Base-by-base conservation (phyloP, 139 green algal species). In the Eudorina sp. region DNA sequence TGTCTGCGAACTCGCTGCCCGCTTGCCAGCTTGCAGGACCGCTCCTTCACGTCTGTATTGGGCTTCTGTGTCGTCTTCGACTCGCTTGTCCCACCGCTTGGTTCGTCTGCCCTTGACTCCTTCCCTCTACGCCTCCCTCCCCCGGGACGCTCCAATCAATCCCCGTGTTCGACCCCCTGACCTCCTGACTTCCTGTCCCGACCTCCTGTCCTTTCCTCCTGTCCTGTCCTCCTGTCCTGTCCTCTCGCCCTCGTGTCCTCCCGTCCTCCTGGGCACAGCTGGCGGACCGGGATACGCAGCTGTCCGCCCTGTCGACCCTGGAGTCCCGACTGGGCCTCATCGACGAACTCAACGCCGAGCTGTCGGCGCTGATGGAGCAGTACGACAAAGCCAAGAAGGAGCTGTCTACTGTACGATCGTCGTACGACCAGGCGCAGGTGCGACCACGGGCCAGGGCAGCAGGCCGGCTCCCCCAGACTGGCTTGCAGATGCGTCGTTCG, bases 271-370 rank as follows among this genome's bases (percentile, higher is more conserved):
- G 14, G 29, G 8, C 23, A 29, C 78, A 85, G 78, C 8, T 85
- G 7, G 6, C 55, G 4, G 78, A 55, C 29, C 78, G 40, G 9
- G 55, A 73, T 41, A 14, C 29, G 7, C 60, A 85, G 60, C 48
- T 85, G 58, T 9, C 79, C 1, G 27, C 34, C 3, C 25, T 85
- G 53, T 31, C 40, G 1, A 40, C 40, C 55, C 41, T 85, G 13
- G 46, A 75, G 41, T 74, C 58, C 11, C 79, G 81, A 8, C 46
- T 87, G 81, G 62, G 45, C 19, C 81, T 87, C n/a, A 78, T 87
- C 16, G 81, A 87, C 34, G 81, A 87, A 16, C 81, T 87, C 9
- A 79, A 51, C 62, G 45, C 62, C 16, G 81, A 88, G 82, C 82
- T 88, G 64, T 41, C 38, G 16, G 29, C 34, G 8, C 62, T 88